Conservation (phyloP, 176 grass and related monocot genomes). For the Elaeis guineensis region DNA sequence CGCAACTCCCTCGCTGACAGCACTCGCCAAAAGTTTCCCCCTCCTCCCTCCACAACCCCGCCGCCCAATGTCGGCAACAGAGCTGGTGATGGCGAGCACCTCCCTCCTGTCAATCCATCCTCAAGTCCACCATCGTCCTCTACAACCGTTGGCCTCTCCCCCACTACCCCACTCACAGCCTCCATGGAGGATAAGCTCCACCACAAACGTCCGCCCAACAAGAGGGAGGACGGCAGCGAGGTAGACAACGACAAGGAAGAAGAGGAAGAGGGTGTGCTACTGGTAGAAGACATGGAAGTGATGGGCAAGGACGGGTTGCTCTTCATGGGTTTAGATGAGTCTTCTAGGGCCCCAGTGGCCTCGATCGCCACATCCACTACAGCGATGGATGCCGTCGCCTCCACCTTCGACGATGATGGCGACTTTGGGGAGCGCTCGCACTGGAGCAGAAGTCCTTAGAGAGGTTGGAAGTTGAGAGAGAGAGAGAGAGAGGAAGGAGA, state of each 20-base stretch:
- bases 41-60: neutral
- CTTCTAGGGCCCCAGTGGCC: neutral
- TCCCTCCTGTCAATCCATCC: neutral
- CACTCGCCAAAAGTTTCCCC: constrained; percentile 14
- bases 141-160: neutral
- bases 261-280: neutral
- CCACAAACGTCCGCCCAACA: neutral
- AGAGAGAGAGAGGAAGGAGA: too few species aligned
- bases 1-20: constrained; percentile 21
- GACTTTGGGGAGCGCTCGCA: too few species aligned
- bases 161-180: too few species aligned
- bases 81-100: neutral
- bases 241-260: neutral
- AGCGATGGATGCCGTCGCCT: too few species aligned
- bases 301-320: too few species aligned
- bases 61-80: neutral
- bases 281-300: constrained; percentile 15
- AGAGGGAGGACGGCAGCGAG: neutral
- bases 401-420: too few species aligned
- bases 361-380: too few species aligned
- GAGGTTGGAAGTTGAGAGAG: too few species aligned
- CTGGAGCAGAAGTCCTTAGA: too few species aligned
- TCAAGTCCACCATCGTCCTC: neutral
- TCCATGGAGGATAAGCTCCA: constrained; percentile 9
- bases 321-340: neutral